A percentile compares a stretch with the other conserved stretches of the same genome.
These are phyloP conservation scores for Mycosphaerella arachidis DNA, from an alignment of 2,329 filamentous ascomycete species.

Conservation along the genomic window DNA sequence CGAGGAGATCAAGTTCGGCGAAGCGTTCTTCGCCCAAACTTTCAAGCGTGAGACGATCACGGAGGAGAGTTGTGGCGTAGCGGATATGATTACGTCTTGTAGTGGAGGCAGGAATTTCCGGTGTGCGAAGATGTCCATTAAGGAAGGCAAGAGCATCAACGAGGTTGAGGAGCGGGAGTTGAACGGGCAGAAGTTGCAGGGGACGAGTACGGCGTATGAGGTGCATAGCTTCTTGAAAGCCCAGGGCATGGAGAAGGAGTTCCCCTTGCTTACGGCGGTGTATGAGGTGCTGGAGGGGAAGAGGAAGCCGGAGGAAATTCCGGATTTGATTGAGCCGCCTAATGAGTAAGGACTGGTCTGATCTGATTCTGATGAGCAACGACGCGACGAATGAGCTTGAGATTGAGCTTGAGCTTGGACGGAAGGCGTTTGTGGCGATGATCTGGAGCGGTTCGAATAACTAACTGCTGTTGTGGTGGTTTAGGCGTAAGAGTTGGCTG, in stretches of 20 bases:
- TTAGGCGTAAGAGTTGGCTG: too few species aligned
- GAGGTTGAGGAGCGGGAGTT: constrained; percentile 86
- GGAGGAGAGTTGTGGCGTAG: constrained; percentile 92
- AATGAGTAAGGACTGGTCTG: constrained; percentile 7
- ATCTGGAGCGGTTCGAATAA: too few species aligned
- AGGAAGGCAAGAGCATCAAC: constrained; percentile 72
- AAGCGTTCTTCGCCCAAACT: constrained; percentile 82
- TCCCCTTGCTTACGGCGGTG: constrained; percentile 89
- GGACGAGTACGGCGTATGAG: constrained; percentile 84
- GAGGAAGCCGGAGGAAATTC: constrained; percentile 75
- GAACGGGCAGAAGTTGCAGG: constrained; percentile 96
- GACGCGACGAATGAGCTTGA: neutral
- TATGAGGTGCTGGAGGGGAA: constrained; percentile 73
- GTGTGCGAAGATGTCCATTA: constrained; percentile 82
- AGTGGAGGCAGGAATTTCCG: constrained; percentile 89
- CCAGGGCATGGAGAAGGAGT: constrained; percentile 72
- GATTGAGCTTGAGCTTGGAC: neutral
- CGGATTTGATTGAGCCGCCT: constrained; percentile 51
- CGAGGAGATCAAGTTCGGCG: constrained; percentile 95
- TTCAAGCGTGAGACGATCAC: constrained; percentile 84
- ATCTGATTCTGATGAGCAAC: neutral
- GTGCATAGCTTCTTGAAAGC: constrained; percentile 84
- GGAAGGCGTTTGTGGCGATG: neutral
- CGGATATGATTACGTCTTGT: constrained; percentile 92
- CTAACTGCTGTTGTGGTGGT: too few species aligned